Percentiles rank a stretch among this genome's conserved stretches.
Conservation (phyloP, 495 filamentous ascomycete genomes). For the Parathielavia hyrcaniae region DNA sequence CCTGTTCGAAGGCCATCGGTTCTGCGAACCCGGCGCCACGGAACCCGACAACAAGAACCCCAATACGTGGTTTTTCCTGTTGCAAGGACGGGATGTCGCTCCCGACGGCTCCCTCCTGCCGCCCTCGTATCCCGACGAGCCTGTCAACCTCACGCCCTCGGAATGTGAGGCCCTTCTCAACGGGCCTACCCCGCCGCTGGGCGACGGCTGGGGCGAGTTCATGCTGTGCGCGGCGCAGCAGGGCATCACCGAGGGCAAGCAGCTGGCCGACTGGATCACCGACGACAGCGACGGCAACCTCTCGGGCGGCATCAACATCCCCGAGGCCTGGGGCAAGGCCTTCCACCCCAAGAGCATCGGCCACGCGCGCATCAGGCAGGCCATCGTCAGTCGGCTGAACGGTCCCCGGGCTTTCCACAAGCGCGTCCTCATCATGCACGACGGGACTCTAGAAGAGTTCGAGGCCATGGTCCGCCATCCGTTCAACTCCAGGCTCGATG, state of each 20-base stretch:
- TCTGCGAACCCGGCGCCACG: background rate
- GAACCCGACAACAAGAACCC: background rate
- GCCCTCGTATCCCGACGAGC: background rate
- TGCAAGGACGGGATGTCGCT: background rate
- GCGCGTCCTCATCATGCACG: background rate
- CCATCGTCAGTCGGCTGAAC: background rate
- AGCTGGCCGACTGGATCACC: background rate
- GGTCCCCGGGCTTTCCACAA: background rate
- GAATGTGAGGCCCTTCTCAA: background rate
- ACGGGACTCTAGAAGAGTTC: background rate
- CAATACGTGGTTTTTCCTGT: background rate
- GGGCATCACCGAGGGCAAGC: background rate
- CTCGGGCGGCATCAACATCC: background rate
- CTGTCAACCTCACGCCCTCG: background rate
- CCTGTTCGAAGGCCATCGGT: background rate
- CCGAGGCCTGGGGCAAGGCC: constrained; percentile 1
- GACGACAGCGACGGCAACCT: background rate
- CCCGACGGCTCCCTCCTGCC: background rate
- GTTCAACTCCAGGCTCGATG: background rate
- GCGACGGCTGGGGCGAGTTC: constrained; percentile 2
- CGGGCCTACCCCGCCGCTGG: background rate
- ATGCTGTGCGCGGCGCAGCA: background rate
- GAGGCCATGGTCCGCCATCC: background rate
- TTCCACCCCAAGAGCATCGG: constrained; percentile 3
- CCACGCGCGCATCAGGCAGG: background rate